Percentiles rank a stretch among this genome's conserved stretches.
phyloP scores from a whole-genome alignment of 305 asterid species.

The Ilex paraguariensis region DNA sequence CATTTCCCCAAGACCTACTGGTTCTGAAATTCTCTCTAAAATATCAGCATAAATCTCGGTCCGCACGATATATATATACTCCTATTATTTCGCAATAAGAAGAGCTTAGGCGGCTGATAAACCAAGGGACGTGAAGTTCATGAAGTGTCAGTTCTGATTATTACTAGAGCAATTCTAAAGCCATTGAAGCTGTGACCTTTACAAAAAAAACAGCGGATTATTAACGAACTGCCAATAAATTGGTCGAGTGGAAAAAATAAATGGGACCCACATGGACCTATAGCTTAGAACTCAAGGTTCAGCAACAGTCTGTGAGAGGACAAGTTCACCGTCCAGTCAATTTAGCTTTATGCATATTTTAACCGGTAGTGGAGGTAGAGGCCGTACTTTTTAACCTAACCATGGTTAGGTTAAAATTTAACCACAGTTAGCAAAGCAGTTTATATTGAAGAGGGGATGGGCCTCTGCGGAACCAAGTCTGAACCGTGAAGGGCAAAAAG shows the following conservation, averaged over 20 bases:
- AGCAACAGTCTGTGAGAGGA: slow-evolving; percentile 12
- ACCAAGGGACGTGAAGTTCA: too few species aligned
- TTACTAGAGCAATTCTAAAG: too few species aligned
- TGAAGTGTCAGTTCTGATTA: too few species aligned
- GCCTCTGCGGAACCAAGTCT: slow-evolving; percentile 18
- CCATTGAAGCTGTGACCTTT: too few species aligned
- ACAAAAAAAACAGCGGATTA: not conserved
- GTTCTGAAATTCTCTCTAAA: too few species aligned
- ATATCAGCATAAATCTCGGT: too few species aligned
- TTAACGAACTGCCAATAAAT: too few species aligned
- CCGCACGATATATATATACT: too few species aligned
- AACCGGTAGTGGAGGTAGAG: slow-evolving; percentile 16
- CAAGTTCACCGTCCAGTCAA: slow-evolving; percentile 36
- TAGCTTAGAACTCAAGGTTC: not conserved
- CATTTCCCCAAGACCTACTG: too few species aligned
- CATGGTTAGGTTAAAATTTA: slow-evolving; percentile 22
- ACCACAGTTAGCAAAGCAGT: slow-evolving; percentile 42
- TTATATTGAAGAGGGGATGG: slow-evolving; percentile 28
- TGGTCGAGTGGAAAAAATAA: not conserved
- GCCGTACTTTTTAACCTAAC: slow-evolving; percentile 29
- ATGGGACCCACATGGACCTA: slow-evolving; percentile 13
- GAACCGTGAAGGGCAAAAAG: not conserved
- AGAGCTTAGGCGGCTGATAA: too few species aligned
- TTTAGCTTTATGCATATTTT: slow-evolving; percentile 14
- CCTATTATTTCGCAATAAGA: too few species aligned